Percentiles rank a stretch among this genome's conserved stretches.
These are phyloP conservation scores for Aureobasidium sp. DNA, from an alignment of 2,329 filamentous ascomycete species.

Conservation along the genomic window DNA sequence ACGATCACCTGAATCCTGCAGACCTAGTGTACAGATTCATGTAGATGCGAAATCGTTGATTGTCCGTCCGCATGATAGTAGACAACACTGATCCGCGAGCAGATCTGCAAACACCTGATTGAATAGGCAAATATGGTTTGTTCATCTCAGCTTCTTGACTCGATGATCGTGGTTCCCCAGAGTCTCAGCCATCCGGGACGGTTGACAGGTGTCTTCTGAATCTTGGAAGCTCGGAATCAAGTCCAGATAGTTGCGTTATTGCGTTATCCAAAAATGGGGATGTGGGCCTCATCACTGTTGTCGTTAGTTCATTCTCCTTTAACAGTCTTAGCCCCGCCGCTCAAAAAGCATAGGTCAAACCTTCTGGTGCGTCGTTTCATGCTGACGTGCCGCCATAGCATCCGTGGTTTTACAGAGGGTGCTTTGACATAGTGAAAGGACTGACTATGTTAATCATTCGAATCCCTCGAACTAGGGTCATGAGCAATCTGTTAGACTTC, in stretches of 20 bases:
- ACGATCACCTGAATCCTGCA: background rate
- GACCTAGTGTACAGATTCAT: background rate
- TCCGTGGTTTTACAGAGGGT: background rate
- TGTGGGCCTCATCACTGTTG: background rate
- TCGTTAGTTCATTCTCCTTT: background rate
- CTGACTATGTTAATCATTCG: slow-evolving; percentile 1
- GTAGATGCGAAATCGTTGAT: background rate
- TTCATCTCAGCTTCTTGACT: background rate
- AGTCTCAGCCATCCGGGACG: background rate
- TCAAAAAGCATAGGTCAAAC: background rate
- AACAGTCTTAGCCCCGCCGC: background rate
- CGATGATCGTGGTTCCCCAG: background rate
- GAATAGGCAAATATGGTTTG: background rate
- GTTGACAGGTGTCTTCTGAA: background rate
- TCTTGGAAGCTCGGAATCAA: background rate
- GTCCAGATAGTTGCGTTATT: background rate
- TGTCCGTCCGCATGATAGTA: background rate
- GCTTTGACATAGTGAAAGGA: background rate
- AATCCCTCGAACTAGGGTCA: background rate
- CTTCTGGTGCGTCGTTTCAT: slow-evolving; percentile 4
- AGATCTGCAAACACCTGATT: background rate
- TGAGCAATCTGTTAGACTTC: background rate
- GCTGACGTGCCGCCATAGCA: background rate
- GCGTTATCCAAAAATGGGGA: background rate
- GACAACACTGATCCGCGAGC: background rate